Percentiles rank a stretch among this genome's conserved stretches.
Conservation (phyloP, 495 filamentous ascomycete genomes). For the Clohesyomyces aquaticus region DNA sequence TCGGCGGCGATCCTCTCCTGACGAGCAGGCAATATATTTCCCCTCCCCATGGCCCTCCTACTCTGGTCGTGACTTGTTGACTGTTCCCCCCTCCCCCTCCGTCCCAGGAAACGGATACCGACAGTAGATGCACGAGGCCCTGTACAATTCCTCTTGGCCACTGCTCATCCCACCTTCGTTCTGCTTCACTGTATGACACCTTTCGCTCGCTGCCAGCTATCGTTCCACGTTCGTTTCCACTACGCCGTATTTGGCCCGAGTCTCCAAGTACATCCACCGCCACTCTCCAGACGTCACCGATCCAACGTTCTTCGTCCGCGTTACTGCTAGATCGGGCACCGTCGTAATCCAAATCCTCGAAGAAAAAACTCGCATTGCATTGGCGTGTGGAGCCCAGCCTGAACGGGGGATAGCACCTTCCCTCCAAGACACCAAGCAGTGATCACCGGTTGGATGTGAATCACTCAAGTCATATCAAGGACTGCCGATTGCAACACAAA, state of each 20-base stretch:
- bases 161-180: not conserved
- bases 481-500: conserved; percentile 14
- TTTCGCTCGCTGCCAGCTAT: conserved; percentile 21
- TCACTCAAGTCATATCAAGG: conserved; percentile 8
- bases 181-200: conserved; percentile 32
- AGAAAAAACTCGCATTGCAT: too few species aligned
- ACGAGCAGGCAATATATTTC: conserved; percentile 17
- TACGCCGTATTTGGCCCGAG: conserved; percentile 6
- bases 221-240: conserved; percentile 30
- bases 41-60: conserved; percentile 10
- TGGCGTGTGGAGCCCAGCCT: not conserved
- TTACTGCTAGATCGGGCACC: not conserved
- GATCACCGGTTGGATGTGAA: conserved; percentile 33
- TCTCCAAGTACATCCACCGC: not conserved
- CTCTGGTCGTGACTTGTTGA: not conserved
- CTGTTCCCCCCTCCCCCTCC: not conserved
- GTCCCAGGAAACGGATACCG: conserved; percentile 17
- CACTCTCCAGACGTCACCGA: not conserved
- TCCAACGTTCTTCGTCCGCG: not conserved
- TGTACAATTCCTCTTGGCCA: conserved; percentile 20
- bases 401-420: conserved; percentile 1
- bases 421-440: conserved; percentile 33
- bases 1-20: not conserved
- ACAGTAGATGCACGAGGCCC: conserved; percentile 32
- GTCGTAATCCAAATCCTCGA: too few species aligned